Evolutionary conservation across 441 rosid species (phyloP).

Genomic region (Corymbia citriodora): DNA sequence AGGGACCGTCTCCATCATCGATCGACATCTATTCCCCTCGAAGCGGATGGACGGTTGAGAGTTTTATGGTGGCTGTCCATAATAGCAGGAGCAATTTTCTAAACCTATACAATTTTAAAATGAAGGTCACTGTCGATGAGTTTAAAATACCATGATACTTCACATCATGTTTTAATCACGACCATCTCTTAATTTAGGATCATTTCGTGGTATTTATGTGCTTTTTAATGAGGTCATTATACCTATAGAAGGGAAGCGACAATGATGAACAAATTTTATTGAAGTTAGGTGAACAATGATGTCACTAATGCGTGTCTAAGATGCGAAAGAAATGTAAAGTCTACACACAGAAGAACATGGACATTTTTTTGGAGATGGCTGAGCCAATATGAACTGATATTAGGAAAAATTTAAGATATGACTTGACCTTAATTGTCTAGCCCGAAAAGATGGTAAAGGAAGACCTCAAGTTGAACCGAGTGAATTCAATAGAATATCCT

Average conservation of each 20-base stretch:
- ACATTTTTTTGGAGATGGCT: not conserved
- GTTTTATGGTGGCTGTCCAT: not conserved
- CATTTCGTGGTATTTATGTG: not conserved
- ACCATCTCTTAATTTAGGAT: not conserved
- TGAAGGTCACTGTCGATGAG: not conserved
- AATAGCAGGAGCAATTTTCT: not conserved
- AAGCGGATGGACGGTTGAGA: not conserved
- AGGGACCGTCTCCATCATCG: not conserved
- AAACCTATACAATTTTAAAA: not conserved
- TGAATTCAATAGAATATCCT: not conserved
- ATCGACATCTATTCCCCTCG: not conserved
- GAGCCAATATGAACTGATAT: not conserved
- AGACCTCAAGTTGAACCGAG: not conserved
- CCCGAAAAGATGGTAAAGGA: not conserved
- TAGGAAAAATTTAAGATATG: not conserved
- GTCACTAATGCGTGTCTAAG: not conserved
- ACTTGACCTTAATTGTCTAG: not conserved
- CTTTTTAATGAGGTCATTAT: not conserved
- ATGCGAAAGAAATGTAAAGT: not conserved
- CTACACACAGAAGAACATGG: not conserved
- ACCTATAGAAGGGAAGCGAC: not conserved
- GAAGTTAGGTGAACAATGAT: not conserved
- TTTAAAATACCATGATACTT: not conserved
- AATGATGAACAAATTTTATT: not conserved
- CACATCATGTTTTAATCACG: not conserved